Evolutionary conservation across 2,329 filamentous ascomycete genomes (phyloP), one percentile per base, ranked within the genome.

Genomic region (Phialophora macrospora): DNA sequence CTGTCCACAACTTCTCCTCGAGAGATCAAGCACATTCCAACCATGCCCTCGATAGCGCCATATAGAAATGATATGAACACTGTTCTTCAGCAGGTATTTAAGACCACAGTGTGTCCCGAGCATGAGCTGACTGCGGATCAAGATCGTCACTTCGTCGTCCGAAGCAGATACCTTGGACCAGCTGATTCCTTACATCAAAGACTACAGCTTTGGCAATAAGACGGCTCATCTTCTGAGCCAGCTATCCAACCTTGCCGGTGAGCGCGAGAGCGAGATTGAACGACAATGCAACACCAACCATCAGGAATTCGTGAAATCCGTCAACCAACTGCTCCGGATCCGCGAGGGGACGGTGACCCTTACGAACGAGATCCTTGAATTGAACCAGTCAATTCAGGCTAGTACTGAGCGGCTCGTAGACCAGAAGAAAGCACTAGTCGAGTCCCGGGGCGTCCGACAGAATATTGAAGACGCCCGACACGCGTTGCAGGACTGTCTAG

Each of bases 141-240:
- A 99, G 92, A 96, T 98, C 72, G 93, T 97, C 68, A 87, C 96
- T 72, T 93, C 94, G 1, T 90, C 93, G 12, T 93, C 93, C 24
- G 94, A 98, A 74, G 86, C 90, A 57, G 95, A 99, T 74, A 98
- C 97, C 75, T 88, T 99, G 69, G 95, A 98, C 76, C 94, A 97
- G 75, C 82, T 99, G 58, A 97, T 98, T 55, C 94, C 93, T 9
- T 91, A 96, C 1, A 88, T 99, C 69, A 95, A 93, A 81, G 94
- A 97, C 84, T 93, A 92, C 71, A 88, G 91, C 68, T 84, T 87
- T 73, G 88, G 91, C 62, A 89, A 91, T 75, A 85, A 91, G 74
- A 89, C 89, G 6, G 84, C 83, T 46, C 87, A 88, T 65, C 84
- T 99, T 48, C 87, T 93, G 56, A 89, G 93, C 72, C 90, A 90